A percentile compares a stretch with the other conserved stretches of the same genome.
Evolutionary conservation across 2,329 filamentous ascomycete species (phyloP).

Genomic region (Trichocomaceae sp.): DNA sequence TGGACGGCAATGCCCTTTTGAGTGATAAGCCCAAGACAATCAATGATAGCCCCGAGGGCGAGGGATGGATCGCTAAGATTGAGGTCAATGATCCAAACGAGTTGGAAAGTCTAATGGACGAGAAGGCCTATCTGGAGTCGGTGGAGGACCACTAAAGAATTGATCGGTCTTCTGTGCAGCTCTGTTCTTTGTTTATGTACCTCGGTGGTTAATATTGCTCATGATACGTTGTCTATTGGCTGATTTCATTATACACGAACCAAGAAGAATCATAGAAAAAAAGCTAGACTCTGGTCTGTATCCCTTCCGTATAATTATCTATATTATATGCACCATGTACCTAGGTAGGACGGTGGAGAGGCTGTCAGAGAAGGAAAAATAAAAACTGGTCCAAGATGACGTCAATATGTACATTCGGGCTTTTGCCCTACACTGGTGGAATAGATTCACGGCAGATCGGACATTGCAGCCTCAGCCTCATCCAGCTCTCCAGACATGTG

Average conservation of each 20-base stretch:
- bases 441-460: slow-evolving; percentile 89
- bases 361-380: not conserved
- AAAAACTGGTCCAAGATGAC: not conserved
- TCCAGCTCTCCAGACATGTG: slow-evolving; percentile 88
- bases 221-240: not conserved
- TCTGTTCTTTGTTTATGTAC: not conserved
- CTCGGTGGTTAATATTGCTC: not conserved
- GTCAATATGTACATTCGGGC: not conserved
- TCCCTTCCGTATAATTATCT: not conserved
- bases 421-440: slow-evolving; percentile 60
- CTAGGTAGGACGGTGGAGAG: not conserved
- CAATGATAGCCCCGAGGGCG: slow-evolving; percentile 83
- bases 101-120: slow-evolving; percentile 69
- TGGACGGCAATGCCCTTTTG: slow-evolving; percentile 64
- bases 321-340: not conserved
- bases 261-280: not conserved
- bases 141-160: slow-evolving; percentile 53
- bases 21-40: slow-evolving; percentile 81
- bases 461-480: slow-evolving; percentile 86
- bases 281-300: not conserved
- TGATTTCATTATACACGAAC: not conserved
- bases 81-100: slow-evolving; percentile 65
- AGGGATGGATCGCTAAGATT: slow-evolving; percentile 91
- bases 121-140: slow-evolving; percentile 63
- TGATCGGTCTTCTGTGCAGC: not conserved